These are phyloP conservation scores for Zarea fungicola DNA, from an alignment of 2,329 filamentous ascomycete species.

Conservation along the genomic window DNA sequence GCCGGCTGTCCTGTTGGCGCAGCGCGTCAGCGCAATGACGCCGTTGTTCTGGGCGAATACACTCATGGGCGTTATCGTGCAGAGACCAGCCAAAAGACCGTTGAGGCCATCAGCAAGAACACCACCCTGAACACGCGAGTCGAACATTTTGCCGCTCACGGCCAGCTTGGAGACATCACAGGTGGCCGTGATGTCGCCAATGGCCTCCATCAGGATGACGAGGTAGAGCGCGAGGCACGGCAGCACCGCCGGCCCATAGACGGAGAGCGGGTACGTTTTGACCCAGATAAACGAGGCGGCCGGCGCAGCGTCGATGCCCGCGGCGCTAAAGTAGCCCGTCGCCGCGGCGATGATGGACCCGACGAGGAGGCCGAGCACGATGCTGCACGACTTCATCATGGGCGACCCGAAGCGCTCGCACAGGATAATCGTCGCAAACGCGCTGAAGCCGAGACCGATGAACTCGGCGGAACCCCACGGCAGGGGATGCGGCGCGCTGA, in stretches of 20 bases:
- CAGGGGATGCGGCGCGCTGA: slow-evolving; percentile 63
- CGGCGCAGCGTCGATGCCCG: slow-evolving; percentile 65
- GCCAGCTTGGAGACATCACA: slow-evolving; percentile 74
- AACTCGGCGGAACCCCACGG: slow-evolving; percentile 77
- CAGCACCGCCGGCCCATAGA: slow-evolving; percentile 69
- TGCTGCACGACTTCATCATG: slow-evolving; percentile 76
- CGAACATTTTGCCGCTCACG: slow-evolving; percentile 65
- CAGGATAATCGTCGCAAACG: slow-evolving; percentile 73
- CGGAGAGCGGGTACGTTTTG: slow-evolving; percentile 65
- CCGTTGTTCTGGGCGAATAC: slow-evolving; percentile 83
- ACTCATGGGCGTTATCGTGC: slow-evolving; percentile 74
- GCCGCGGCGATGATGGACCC: slow-evolving; percentile 77
- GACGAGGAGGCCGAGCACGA: slow-evolving; percentile 66
- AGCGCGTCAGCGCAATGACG: slow-evolving; percentile 75
- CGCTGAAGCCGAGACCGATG: slow-evolving; percentile 71
- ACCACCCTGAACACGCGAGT: slow-evolving; percentile 73
- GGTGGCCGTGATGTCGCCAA: slow-evolving; percentile 74
- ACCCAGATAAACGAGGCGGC: slow-evolving; percentile 74
- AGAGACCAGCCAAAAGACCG: slow-evolving; percentile 67
- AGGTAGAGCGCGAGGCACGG: slow-evolving; percentile 66
- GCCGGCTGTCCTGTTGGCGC: slow-evolving; percentile 74
- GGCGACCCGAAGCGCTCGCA: slow-evolving; percentile 77
- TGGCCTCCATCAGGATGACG: slow-evolving; percentile 71
- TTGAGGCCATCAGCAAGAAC: slow-evolving; percentile 73
- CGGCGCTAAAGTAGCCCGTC: slow-evolving; percentile 68